These are phyloP conservation scores for Ogataea naganishii DNA, from an alignment of 805 yeast species.

Conservation along the genomic window DNA sequence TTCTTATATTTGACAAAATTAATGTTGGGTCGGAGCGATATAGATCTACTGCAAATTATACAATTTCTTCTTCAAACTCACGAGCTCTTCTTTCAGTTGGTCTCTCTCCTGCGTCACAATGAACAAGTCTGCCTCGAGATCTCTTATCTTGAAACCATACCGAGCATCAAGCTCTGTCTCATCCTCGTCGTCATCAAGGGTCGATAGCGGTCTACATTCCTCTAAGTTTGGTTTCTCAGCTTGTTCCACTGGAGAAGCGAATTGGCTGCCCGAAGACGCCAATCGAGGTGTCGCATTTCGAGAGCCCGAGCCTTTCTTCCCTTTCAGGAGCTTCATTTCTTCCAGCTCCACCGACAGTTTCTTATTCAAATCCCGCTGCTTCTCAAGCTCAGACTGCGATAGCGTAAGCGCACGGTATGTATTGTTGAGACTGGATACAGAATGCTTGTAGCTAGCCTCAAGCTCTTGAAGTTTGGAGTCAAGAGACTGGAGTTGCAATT, in stretches of 20 bases:
- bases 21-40: no score
- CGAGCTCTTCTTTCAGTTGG: slow-evolving; percentile 55
- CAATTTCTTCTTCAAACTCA: slow-evolving; percentile 51
- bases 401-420: slow-evolving; percentile 66
- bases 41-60: slow-evolving; percentile 13
- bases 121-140: slow-evolving; percentile 75
- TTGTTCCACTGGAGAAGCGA: slow-evolving; percentile 3
- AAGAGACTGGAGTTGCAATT: slow-evolving; percentile 19
- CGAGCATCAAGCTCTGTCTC: slow-evolving; percentile 36
- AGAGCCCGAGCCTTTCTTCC: slow-evolving; percentile 18
- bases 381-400: slow-evolving; percentile 64
- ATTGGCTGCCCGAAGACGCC: slow-evolving; percentile 5
- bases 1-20: no score
- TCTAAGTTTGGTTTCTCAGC: slow-evolving; percentile 14
- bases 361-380: slow-evolving; percentile 46
- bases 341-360: slow-evolving; percentile 58
- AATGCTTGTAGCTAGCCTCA: slow-evolving; percentile 64
- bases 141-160: slow-evolving; percentile 68
- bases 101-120: slow-evolving; percentile 81
- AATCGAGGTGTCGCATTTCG: slow-evolving; percentile 21
- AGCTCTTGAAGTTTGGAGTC: slow-evolving; percentile 20
- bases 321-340: slow-evolving; percentile 50
- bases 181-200: slow-evolving; percentile 22
- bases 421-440: slow-evolving; percentile 62
- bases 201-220: no score